Evolutionary conservation across 257 asterid species (phyloP), one percentile per base, ranked within the genome.

Genomic region (Solanum stenotomum): DNA sequence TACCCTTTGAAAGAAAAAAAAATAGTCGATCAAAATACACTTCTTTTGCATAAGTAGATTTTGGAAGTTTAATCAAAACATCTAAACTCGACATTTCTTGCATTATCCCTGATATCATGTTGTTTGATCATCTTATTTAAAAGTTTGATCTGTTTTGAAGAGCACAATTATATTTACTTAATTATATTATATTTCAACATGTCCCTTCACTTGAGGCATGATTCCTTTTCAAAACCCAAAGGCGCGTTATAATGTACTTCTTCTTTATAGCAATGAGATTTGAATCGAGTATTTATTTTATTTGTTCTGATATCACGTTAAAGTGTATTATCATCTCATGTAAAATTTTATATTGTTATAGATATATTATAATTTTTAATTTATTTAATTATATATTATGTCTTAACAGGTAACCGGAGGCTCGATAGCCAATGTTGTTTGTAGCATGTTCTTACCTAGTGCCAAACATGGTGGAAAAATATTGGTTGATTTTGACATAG

Each of bases 401-500:
- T 46, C 11, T 81, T 0, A 5, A 81, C 42, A 81, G 85, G 85
- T 81, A 72, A 94, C 96, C 4, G 98, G 98, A 10, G 98, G 98
- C 3, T 92, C 97, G 1, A 67, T 96, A 22, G 94, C 98, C 5
- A 95, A 93, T 40, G 98, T 96, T 10, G 95, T 87, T 22, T 84
- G 90, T 18, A 68, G 90, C 23, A 49, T 91, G 87, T 56, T 91
- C 5, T 6, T 88, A 67, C 88, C 74, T 59, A 72, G 89, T 81
- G 42, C 85, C 42, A 81, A 81, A 46, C 68, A 81, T 31, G 89
- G 90, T 8, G 90, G 87, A 1, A 86, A 84, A n/a, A 84, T 90
- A 8, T 86, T 93, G 89, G 94, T 96, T 68, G 97, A 96, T 85
- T 94, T 91, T 90, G 96, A 96, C 70, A 92, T 96, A 65, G 94